Conservation (phyloP, 2,329 filamentous ascomycete species). For the Calonectria pseudoreteaudii region DNA sequence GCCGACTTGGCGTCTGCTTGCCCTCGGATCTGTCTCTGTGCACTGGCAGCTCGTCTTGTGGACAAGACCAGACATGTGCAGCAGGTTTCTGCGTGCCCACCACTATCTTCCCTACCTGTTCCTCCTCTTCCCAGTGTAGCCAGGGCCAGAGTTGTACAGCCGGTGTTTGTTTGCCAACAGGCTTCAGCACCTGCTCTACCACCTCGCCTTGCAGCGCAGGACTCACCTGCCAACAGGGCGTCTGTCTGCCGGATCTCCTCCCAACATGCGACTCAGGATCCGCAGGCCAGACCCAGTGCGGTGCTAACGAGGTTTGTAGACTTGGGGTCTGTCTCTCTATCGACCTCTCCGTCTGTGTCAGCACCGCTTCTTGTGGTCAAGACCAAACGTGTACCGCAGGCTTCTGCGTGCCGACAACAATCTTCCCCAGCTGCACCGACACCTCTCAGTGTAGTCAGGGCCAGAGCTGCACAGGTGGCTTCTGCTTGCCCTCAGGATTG, state of each 20-base stretch:
- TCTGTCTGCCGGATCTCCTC: slow-evolving; percentile 8
- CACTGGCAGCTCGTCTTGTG: background rate
- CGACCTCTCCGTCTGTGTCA: background rate
- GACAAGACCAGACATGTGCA: background rate
- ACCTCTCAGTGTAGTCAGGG: background rate
- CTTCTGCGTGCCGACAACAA: background rate
- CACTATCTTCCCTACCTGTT: slow-evolving; percentile 5
- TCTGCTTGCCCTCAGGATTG: slow-evolving; percentile 1
- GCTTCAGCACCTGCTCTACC: background rate
- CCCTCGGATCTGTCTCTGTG: background rate
- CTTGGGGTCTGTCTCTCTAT: background rate
- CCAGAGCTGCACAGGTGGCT: slow-evolving; percentile 6
- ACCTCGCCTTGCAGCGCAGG: background rate
- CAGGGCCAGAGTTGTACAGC: background rate
- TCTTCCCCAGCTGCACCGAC: background rate
- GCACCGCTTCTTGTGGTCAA: background rate
- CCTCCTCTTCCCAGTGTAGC: background rate
- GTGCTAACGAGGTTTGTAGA: background rate
- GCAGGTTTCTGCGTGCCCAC: slow-evolving; percentile 7
- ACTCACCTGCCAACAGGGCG: background rate
- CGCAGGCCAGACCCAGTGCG: background rate
- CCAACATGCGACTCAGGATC: background rate
- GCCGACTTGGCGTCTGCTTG: slow-evolving; percentile 9
- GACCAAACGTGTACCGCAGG: background rate
- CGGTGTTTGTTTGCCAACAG: background rate